phyloP scores from a whole-genome alignment of 2,329 filamentous ascomycete species.

The Phialophora tarda region DNA sequence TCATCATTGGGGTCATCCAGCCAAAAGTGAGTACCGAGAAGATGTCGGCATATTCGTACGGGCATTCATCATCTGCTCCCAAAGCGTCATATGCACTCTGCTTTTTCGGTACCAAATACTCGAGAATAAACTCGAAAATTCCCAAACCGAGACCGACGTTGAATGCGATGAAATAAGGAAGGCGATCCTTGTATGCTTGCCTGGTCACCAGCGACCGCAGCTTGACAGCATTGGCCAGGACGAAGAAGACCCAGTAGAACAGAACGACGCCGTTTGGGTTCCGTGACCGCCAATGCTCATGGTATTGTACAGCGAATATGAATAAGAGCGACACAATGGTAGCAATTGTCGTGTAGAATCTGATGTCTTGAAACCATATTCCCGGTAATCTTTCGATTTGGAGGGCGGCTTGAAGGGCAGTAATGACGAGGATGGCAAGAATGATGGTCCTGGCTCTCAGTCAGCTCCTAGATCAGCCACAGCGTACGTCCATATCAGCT shows the following conservation, averaged over 20 bases:
- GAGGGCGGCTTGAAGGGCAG: slow-evolving; percentile 73
- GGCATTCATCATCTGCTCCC: slow-evolving; percentile 71
- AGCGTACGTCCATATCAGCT: slow-evolving; percentile 36
- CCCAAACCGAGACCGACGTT: slow-evolving; percentile 73
- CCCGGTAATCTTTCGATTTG: slow-evolving; percentile 73
- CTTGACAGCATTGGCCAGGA: slow-evolving; percentile 80
- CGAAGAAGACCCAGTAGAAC: slow-evolving; percentile 88
- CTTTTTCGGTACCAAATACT: slow-evolving; percentile 86
- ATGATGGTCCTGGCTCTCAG: slow-evolving; percentile 62
- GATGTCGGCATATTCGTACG: slow-evolving; percentile 86
- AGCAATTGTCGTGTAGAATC: slow-evolving; percentile 79
- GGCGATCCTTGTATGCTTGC: slow-evolving; percentile 67
- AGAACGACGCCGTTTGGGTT: slow-evolving; percentile 86
- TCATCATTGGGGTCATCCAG: slow-evolving; percentile 99
- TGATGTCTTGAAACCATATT: slow-evolving; percentile 79
- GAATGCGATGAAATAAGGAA: slow-evolving; percentile 79
- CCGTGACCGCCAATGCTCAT: slow-evolving; percentile 81
- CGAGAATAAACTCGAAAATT: slow-evolving; percentile 72
- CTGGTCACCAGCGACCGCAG: slow-evolving; percentile 84
- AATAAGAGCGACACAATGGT: slow-evolving; percentile 74
- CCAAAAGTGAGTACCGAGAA: slow-evolving; percentile 94
- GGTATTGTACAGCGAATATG: slow-evolving; percentile 80
- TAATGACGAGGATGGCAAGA: slow-evolving; percentile 69
- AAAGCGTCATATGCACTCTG: slow-evolving; percentile 71
- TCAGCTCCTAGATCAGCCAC: neutral